Evolutionary conservation across 106 monocot species (phyloP), one percentile per base, ranked within the genome.

Genomic region (Apostasia ramifera): DNA sequence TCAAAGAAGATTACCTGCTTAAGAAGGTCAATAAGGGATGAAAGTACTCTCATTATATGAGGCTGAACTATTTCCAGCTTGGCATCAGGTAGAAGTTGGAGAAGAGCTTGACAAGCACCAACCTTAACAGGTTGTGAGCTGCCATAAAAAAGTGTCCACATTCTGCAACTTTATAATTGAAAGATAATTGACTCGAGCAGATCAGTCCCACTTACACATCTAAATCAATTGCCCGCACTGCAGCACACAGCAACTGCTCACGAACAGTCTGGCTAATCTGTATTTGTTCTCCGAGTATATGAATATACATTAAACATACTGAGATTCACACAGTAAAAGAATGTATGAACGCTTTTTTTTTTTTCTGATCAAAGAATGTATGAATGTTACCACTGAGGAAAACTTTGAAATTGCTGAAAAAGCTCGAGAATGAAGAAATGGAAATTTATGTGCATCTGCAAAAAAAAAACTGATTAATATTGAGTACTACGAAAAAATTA

Each of bases 111-210:
- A 70, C 95, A 97, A 76, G 92, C 95, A 68, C 92, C 95, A 50
- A 92, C 86, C 85, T 97, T 97, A 42, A 92, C 92, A 61, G 92
- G 89, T 60, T 84, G 68, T 13, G 86, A 78, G 5, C 95, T 97
- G 80, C 57, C 61, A 76, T 78, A 57, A 40, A 40, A 64, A 77
- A 26, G 26, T 26, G 2, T 72, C 4, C 41, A 72, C 38, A 64
- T 47, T 3, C 65, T 37, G 61, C 39, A 78, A 8, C 47, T 63
- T 48, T 58, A 12, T 47, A 5, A 53, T 41, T 54, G 61, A 14
- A 69, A 68, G 3, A 15, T 52, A 51, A 37, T 70, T 37, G 38
- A 7, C 55, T 47, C 12, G 61, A 58, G 63, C 54, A 15, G 47
- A 50, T 55, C 54, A 58, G 7, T 43, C 44, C 64, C 38, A 63